These are phyloP conservation scores for Combretum micranthum DNA, from an alignment of 345 rosid species.

Conservation along the genomic window DNA sequence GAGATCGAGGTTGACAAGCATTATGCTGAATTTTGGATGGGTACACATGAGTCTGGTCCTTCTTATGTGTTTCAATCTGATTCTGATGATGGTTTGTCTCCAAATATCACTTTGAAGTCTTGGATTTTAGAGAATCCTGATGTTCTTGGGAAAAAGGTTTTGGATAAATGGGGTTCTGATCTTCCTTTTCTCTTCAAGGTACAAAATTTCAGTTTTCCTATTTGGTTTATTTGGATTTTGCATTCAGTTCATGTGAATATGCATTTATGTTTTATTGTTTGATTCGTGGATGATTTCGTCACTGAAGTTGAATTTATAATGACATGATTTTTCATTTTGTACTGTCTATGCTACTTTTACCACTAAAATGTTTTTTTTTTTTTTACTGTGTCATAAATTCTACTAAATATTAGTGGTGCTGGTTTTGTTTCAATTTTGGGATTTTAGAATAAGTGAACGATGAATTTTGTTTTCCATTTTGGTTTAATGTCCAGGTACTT, in stretches of 20 bases:
- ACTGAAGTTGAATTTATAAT: too few relatives aligned
- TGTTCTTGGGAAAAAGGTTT: constrained; percentile 68
- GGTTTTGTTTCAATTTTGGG: neutral
- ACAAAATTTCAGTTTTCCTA: neutral
- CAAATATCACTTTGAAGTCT: constrained; percentile 40
- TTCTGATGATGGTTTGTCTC: constrained; percentile 29
- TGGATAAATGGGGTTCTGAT: constrained; percentile 89
- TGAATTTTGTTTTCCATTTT: constrained; percentile 4
- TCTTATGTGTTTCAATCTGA: constrained; percentile 39
- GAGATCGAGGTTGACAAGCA: constrained; percentile 35
- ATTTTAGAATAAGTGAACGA: neutral
- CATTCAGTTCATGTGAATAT: neutral
- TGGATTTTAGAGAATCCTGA: constrained; percentile 66
- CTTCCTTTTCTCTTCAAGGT: constrained; percentile 98
- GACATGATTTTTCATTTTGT: too few relatives aligned
- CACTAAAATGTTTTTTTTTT: too few relatives aligned
- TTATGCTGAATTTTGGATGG: constrained; percentile 82
- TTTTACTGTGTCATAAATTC: too few relatives aligned
- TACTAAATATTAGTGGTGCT: neutral
- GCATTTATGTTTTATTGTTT: neutral
- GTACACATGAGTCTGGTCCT: constrained; percentile 88
- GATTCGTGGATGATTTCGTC: neutral
- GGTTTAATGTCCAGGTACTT: constrained; percentile 48
- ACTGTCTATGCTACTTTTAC: too few relatives aligned
- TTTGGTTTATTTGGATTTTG: neutral